A percentile compares a stretch with the other conserved stretches of the same genome.
phyloP scores from a whole-genome alignment of 306 rosid genomes.

The Vigna trinervia region DNA sequence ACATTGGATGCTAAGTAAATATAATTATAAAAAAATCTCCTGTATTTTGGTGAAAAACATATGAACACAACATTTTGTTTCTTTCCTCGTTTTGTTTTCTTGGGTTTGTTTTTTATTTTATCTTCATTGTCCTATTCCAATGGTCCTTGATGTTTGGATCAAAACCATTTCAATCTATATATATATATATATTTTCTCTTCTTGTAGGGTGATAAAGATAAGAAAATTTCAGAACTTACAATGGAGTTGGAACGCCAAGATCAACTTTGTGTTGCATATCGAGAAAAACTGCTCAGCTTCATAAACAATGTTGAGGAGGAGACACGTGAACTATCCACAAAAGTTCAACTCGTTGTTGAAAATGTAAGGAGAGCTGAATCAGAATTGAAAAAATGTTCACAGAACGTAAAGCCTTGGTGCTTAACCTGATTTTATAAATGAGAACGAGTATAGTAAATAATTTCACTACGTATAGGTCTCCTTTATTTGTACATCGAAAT shows the following conservation, averaged over 20 bases:
- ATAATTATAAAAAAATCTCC: neutral
- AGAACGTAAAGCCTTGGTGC: constrained; percentile 43
- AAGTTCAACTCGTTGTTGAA: constrained; percentile 67
- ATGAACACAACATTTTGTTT: constrained; percentile 3
- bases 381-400: constrained; percentile 56
- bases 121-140: constrained; percentile 9
- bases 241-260: constrained; percentile 85
- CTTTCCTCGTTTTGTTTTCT: neutral
- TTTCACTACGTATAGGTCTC: constrained; percentile 40
- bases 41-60: neutral
- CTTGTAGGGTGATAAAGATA: constrained; percentile 82
- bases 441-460: constrained; percentile 36
- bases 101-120: neutral
- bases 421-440: constrained; percentile 41
- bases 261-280: constrained; percentile 67
- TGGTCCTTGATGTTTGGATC: constrained; percentile 21
- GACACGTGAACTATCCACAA: constrained; percentile 75
- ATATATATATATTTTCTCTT: constrained; percentile 8
- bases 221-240: constrained; percentile 82
- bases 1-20: constrained; percentile 1
- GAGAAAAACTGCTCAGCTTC: constrained; percentile 72
- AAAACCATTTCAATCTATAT: neutral
- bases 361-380: constrained; percentile 79
- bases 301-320: constrained; percentile 70
- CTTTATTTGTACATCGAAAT: constrained; percentile 5